Evolutionary conservation across 2,329 filamentous ascomycete genomes (phyloP), one percentile per base, ranked within the genome.

Genomic region (Microdochium nivale): DNA sequence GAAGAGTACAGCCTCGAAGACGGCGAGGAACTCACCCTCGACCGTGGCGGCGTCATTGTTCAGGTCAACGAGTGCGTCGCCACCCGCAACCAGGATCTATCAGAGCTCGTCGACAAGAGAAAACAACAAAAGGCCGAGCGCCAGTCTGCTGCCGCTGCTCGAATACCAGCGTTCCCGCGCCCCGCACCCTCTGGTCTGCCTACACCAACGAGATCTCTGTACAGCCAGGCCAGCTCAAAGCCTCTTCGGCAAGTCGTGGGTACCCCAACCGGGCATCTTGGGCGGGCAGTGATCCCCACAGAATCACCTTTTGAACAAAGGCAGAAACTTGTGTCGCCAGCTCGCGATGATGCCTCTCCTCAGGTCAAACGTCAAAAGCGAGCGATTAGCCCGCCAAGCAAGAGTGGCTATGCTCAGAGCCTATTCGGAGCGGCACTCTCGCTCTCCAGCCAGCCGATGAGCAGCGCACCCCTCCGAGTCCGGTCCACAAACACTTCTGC

Each of bases 21-120:
- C 53, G 91, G 90, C 5, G 88, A 95, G 55, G 90, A 96, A 67
- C 66, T 96, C 50, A 77, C 83, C 52, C 73, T 96, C 50, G 90
- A 96, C 59, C 80, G 84, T 49, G 86, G 84, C 48, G 82, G 82
- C 1, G 79, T 88, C 25, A 77, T 95, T 53, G 86, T 96, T 11
- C 84, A 96, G 67, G 88, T 96, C 2, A 80, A 80, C 24, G 90
- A 96, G 52, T 80, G 78, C 37, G 73, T 87, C n/a, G 88, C 85
- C 8, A 79, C 76, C 32, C 83, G 79, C 2, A 79, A 92, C 58
- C 90, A 92, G 49, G 90, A 96, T 60, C 66, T 96, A 25, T 83
- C 86, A 0, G 83, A 84, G 25, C 67, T 96, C 25, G 70, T 94
- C 47, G 84, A 88, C 55, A 90, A 86, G 67, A 80, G 81, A 52